Conservation (phyloP, 2,329 filamentous ascomycete species). For the Pseudogymnoascus sp. region DNA sequence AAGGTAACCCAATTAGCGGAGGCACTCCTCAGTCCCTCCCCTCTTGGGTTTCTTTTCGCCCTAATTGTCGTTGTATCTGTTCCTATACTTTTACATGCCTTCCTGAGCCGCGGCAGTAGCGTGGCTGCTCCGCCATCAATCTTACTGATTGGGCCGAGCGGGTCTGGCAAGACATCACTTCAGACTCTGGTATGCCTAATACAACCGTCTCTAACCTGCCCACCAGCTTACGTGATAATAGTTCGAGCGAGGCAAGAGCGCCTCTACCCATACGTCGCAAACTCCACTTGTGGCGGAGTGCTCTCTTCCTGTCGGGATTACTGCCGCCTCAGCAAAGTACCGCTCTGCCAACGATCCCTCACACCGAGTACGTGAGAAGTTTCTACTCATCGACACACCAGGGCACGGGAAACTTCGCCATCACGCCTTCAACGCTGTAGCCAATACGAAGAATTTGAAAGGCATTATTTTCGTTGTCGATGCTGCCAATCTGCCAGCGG, state of each 20-base stretch:
- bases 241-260: conserved; percentile 47
- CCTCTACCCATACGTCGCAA: conserved; percentile 53
- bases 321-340: conserved; percentile 53
- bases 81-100: conserved; percentile 70
- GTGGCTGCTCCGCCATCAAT: conserved; percentile 68
- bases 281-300: conserved; percentile 49
- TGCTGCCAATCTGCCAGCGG: conserved; percentile 56
- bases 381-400: conserved; percentile 79
- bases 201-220: conserved; percentile 1
- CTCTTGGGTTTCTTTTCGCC: conserved; percentile 59
- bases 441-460: conserved; percentile 44
- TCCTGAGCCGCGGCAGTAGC: conserved; percentile 59
- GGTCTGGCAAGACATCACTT: conserved; percentile 81
- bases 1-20: conserved; percentile 35
- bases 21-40: conserved; percentile 52
- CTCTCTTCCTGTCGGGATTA: conserved; percentile 44
- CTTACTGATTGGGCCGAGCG: conserved; percentile 72
- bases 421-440: conserved; percentile 51
- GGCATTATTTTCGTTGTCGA: conserved; percentile 88
- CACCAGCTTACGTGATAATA: conserved; percentile 14
- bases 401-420: conserved; percentile 90
- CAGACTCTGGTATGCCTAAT: conserved; percentile 58
- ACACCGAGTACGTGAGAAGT: conserved; percentile 53
- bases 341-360: conserved; percentile 60
- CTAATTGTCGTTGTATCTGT: conserved; percentile 62